phyloP scores from a whole-genome alignment of 2,329 filamentous ascomycete genomes.

The Neonectria sp. region DNA sequence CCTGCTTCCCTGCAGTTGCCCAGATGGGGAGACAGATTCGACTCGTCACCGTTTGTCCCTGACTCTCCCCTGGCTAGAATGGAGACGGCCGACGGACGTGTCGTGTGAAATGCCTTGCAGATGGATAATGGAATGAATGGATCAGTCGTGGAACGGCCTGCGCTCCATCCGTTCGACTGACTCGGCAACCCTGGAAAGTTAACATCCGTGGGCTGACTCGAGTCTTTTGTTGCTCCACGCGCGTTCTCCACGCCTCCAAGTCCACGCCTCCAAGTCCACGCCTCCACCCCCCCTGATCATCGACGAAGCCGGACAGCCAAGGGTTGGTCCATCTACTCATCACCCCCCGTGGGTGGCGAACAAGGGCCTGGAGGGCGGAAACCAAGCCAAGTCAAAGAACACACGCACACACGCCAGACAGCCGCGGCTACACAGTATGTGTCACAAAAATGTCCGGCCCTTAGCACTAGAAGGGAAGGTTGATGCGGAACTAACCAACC shows the following conservation, averaged over 20 bases:
- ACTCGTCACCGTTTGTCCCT: background rate
- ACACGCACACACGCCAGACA: background rate
- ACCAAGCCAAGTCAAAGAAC: background rate
- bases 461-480: slow-evolving; percentile 19
- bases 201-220: slow-evolving; percentile 22
- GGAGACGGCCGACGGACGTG: too few species aligned
- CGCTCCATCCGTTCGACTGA: slow-evolving; percentile 7
- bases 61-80: background rate
- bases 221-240: slow-evolving; percentile 1
- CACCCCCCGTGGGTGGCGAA: background rate
- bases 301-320: background rate
- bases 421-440: slow-evolving; percentile 6
- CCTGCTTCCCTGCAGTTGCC: background rate
- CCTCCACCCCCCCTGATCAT: background rate
- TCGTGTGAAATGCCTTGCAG: too few species aligned
- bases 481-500: slow-evolving; percentile 14
- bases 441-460: slow-evolving; percentile 11
- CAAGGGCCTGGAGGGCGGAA: background rate
- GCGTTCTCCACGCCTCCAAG: slow-evolving; percentile 14
- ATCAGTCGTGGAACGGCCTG: too few species aligned
- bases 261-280: background rate
- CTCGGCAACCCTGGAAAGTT: slow-evolving; percentile 13
- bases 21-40: background rate
- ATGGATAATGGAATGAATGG: background rate
- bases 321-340: background rate